Evolutionary conservation across 805 yeast species (phyloP), one percentile per base, ranked within the genome.

Genomic region (Kuraishia piskuri): DNA sequence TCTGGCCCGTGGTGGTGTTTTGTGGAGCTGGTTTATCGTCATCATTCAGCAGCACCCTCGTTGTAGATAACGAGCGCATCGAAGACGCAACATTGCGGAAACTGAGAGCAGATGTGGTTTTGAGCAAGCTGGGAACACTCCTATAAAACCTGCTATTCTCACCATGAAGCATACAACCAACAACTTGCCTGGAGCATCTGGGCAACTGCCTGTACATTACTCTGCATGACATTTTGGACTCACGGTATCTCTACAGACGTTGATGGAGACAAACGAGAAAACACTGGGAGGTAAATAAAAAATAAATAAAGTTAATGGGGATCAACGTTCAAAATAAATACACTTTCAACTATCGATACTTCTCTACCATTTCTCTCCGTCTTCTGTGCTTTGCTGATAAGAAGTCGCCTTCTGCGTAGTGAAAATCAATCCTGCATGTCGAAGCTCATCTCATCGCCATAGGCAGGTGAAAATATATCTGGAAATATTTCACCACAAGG

Each of bases 1-100:
- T 26, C 49, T 56, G 61, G 3, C 56, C 59, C 17, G 26, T 19
- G 2, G 50, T 10, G 26, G 10, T 17, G 23, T 31, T n/a, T n/a
- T 3, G 17, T 31, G 14, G 40, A n/a, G 40, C 14, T 31, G 17
- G 40, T 12, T 3, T 14, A 12, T 31, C n/a, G n/a, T n/a, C 7
- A 31, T 31, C 40, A 12, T 31, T 31, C 40, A 31, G 14, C 17
- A 31, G 17, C 17, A 10, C 40, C 17, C 17, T 31, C 8, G 40
- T 12, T 31, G 40, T 31, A 3, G 40, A 31, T 12, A 31, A 31
- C n/a, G 7, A 31, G 40, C 40, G 40, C 8, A n/a, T 31, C 3
- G 40, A n/a, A 6, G 17, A 7, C 9, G 4, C n/a, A 31, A 31
- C 40, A 4, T 6, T 8, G 40, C 17, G 9, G 17, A 12, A 31